phyloP scores from a whole-genome alignment of 164 flowering plant species.

The Protea cynaroides region DNA sequence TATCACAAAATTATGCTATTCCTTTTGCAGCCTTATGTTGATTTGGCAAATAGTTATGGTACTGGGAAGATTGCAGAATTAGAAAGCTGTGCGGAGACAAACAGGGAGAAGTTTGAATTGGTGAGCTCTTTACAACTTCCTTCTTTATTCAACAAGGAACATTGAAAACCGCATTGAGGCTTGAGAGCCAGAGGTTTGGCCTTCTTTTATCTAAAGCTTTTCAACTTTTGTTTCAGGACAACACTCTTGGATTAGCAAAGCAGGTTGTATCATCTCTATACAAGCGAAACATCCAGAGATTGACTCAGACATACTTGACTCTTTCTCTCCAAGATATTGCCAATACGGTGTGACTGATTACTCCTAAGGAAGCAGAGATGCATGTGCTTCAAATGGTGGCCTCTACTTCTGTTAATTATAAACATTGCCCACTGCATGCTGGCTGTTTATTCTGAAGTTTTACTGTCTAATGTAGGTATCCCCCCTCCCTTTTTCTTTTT shows the following conservation, averaged over 20 bases:
- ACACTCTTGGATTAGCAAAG: slow-evolving; percentile 82
- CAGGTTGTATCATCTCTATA: slow-evolving; percentile 88
- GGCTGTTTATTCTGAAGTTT: background rate
- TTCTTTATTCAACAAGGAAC: background rate
- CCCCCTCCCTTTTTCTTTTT: background rate
- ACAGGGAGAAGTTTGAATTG: slow-evolving; percentile 60
- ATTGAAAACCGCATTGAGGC: background rate
- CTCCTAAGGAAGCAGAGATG: slow-evolving; percentile 96
- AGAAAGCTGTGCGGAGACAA: slow-evolving; percentile 44
- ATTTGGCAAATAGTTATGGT: slow-evolving; percentile 55
- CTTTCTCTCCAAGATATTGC: slow-evolving; percentile 96
- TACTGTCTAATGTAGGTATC: background rate
- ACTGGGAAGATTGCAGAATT: slow-evolving; percentile 66
- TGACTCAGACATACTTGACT: slow-evolving; percentile 94
- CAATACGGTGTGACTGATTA: slow-evolving; percentile 58
- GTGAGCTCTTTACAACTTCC: slow-evolving; percentile 36
- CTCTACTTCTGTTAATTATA: background rate
- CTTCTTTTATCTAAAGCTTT: background rate
- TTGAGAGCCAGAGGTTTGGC: background rate
- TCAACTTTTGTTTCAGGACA: slow-evolving; percentile 43
- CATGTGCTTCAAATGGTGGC: slow-evolving; percentile 98
- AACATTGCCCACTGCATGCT: background rate
- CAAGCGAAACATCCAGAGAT: slow-evolving; percentile 85
- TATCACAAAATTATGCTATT: background rate
- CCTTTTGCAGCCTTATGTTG: slow-evolving; percentile 61